phyloP scores from a whole-genome alignment of 2,329 filamentous ascomycete species.

The Fusarium redolens region DNA sequence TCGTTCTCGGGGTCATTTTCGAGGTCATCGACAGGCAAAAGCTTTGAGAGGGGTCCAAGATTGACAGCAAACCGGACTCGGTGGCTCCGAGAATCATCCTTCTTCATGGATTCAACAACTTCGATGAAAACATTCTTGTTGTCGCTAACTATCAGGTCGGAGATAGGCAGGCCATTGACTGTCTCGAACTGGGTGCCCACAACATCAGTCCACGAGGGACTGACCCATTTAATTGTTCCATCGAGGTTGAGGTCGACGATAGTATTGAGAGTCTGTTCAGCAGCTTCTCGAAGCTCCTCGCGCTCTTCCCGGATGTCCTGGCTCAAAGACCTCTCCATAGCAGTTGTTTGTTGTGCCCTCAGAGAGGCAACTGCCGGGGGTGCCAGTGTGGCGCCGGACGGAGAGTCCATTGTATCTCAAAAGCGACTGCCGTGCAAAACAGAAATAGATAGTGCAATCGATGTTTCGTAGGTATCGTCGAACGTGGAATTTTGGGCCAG shows the following conservation, averaged over 20 bases:
- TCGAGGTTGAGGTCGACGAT: conserved; percentile 95
- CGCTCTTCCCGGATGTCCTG: conserved; percentile 93
- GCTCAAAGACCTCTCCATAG: conserved; percentile 77
- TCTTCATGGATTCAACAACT: conserved; percentile 87
- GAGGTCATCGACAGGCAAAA: conserved; percentile 61
- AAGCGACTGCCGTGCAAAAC: conserved; percentile 5
- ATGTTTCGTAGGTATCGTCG: conserved; percentile 34
- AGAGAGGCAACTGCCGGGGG: conserved; percentile 66
- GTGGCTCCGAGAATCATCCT: conserved; percentile 92
- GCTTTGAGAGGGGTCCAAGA: conserved; percentile 75
- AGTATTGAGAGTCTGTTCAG: conserved; percentile 95
- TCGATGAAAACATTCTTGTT: conserved; percentile 85
- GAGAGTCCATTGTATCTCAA: conserved; percentile 54
- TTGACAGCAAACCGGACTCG: conserved; percentile 84
- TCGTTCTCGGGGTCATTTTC: conserved; percentile 54
- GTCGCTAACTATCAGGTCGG: conserved; percentile 81
- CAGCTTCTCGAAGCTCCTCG: conserved; percentile 93
- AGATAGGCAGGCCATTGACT: conserved; percentile 80
- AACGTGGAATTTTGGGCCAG: conserved; percentile 22
- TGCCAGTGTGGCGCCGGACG: conserved; percentile 54
- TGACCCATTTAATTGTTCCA: conserved; percentile 93
- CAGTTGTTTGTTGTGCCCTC: conserved; percentile 59
- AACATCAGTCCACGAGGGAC: conserved; percentile 93
- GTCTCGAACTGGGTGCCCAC: conserved; percentile 81
- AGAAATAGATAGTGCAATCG: conserved; percentile 15